These are phyloP conservation scores for Lentinula aciculospora DNA, from an alignment of 768 basidiomycete genomes.

Conservation along the genomic window DNA sequence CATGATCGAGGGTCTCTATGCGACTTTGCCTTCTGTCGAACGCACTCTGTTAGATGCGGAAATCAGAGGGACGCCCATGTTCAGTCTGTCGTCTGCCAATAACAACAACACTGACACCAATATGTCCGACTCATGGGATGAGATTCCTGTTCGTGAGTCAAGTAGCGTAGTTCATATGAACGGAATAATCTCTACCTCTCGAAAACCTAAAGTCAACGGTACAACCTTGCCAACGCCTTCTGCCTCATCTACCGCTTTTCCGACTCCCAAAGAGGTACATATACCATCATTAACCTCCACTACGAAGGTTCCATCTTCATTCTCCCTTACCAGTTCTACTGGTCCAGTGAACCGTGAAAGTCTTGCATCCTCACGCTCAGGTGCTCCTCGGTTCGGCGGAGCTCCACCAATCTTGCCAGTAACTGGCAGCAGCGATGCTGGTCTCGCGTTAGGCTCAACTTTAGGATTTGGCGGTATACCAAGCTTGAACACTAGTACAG, in stretches of 20 bases:
- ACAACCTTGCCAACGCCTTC: constrained; percentile 3
- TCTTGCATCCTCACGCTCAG: background rate
- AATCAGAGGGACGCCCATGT: constrained; percentile 26
- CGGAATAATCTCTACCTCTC: constrained; percentile 6
- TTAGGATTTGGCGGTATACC: constrained; percentile 1
- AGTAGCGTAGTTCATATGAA: constrained; percentile 11
- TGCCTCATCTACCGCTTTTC: background rate
- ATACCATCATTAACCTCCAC: background rate
- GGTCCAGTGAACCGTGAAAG: background rate
- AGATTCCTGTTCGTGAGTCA: constrained; percentile 16
- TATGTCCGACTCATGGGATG: constrained; percentile 54
- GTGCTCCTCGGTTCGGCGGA: constrained; percentile 5
- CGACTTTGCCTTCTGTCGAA: constrained; percentile 57
- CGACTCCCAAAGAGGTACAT: background rate
- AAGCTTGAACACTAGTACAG: background rate
- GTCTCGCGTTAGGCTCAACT: background rate
- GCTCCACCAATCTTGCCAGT: background rate
- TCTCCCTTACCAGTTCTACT: constrained; percentile 1
- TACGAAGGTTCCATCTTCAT: background rate
- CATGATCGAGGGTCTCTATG: constrained; percentile 67
- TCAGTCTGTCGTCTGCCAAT: background rate
- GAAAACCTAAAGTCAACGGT: constrained; percentile 13
- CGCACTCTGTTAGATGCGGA: constrained; percentile 57
- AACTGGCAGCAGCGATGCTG: background rate
- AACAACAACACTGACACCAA: constrained; percentile 15